Evolutionary conservation across 2,329 filamentous ascomycete genomes (phyloP).

Genomic region (Penicillium sp.): DNA sequence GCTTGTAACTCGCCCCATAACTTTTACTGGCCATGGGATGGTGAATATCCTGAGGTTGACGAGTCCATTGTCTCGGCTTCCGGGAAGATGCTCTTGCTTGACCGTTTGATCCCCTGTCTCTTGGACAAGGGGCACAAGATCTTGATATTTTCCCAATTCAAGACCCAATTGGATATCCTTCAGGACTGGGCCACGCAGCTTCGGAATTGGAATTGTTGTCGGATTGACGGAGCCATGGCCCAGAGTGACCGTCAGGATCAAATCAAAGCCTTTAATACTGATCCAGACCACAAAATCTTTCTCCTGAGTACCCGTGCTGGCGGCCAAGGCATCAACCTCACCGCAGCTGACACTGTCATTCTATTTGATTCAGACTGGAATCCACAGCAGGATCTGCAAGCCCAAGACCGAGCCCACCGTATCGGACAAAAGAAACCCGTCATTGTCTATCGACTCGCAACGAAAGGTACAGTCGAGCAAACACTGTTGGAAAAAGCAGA

Average conservation of each 20-base stretch:
- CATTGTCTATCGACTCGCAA: constrained; percentile 87
- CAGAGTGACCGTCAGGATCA: constrained; percentile 65
- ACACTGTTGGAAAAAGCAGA: constrained; percentile 79
- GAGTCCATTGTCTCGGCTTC: constrained; percentile 79
- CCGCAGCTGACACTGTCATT: constrained; percentile 84
- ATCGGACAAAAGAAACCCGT: constrained; percentile 92
- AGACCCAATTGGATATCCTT: constrained; percentile 84
- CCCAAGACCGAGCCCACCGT: constrained; percentile 88
- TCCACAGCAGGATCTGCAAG: constrained; percentile 92
- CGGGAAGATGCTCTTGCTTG: constrained; percentile 92
- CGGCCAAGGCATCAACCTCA: constrained; percentile 91
- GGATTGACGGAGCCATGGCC: constrained; percentile 82
- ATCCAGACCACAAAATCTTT: constrained; percentile 66
- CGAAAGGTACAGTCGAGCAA: constrained; percentile 88
- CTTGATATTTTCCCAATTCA: constrained; percentile 95
- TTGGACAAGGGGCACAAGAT: constrained; percentile 77
- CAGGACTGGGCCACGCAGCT: constrained; percentile 78
- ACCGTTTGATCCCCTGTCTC: constrained; percentile 71
- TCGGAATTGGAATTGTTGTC: constrained; percentile 72
- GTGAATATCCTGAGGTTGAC: constrained; percentile 56
- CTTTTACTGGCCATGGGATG: constrained; percentile 86
- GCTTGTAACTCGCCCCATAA: constrained; percentile 94
- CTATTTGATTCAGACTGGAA: constrained; percentile 92
- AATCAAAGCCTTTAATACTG: constrained; percentile 66
- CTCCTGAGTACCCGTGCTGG: constrained; percentile 85